Evolutionary conservation across 2,329 filamentous ascomycete species (phyloP).

Genomic region (Colletotrichum tropicale): DNA sequence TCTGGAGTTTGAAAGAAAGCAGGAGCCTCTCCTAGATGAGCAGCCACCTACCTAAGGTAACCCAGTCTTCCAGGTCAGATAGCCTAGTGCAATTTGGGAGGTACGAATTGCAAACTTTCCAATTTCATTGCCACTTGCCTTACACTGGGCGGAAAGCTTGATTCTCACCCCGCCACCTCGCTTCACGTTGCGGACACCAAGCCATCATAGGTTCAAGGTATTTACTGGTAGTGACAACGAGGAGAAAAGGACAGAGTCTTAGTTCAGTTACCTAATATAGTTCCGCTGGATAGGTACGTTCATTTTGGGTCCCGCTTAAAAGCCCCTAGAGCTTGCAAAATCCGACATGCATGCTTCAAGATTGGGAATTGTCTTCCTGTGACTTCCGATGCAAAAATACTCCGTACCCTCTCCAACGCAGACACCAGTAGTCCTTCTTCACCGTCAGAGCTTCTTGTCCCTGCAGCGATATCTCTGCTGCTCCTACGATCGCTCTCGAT

Average conservation of each 20-base stretch:
- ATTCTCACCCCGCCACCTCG: too few species aligned
- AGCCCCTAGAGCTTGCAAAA: not conserved
- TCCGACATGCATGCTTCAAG: not conserved
- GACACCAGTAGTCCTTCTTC: not conserved
- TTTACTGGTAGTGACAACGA: too few species aligned
- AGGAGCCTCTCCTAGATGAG: not conserved
- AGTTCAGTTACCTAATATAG: too few species aligned
- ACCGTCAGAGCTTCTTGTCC: fast-evolving
- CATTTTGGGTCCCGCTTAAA: not conserved
- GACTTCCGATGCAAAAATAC: not conserved
- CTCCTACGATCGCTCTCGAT: not conserved
- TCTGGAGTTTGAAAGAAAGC: not conserved
- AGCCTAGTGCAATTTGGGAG: too few species aligned
- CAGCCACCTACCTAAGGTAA: not conserved
- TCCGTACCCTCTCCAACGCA: not conserved
- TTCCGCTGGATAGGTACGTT: fast-evolving
- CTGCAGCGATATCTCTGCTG: not conserved
- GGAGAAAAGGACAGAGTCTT: too few species aligned
- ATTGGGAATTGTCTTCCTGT: not conserved
- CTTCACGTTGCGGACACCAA: too few species aligned
- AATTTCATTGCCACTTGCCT: not conserved
- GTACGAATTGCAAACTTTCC: too few species aligned
- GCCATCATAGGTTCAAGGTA: too few species aligned
- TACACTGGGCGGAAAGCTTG: too few species aligned
- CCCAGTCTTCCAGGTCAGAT: too few species aligned